Evolutionary conservation across 352 stramenopile species (phyloP).

Genomic region (Pythium monospermum): DNA sequence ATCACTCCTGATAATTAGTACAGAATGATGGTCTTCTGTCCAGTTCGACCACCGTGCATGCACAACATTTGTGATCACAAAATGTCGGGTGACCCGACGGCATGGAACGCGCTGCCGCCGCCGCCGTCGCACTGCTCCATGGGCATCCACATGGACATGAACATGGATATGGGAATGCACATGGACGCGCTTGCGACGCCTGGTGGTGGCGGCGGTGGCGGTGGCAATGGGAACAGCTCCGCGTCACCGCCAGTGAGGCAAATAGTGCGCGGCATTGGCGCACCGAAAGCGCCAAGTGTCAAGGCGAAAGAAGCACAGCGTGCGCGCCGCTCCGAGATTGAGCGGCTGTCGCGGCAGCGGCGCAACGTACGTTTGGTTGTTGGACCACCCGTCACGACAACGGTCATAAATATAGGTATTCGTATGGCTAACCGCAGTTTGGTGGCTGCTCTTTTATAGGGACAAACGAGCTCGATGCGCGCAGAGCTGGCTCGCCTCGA

Average conservation of each 20-base stretch:
- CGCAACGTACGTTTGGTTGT: constrained; percentile 19
- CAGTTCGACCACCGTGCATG: not conserved
- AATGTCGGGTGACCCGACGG: too few relatives aligned
- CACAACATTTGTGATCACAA: too few relatives aligned
- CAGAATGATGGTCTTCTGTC: too few relatives aligned
- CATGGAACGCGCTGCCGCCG: not conserved
- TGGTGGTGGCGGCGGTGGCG: not conserved
- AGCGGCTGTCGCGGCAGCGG: constrained; percentile 14
- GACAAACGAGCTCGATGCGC: constrained; percentile 9
- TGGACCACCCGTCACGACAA: too few relatives aligned
- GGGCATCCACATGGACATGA: not conserved
- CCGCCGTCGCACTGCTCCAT: not conserved
- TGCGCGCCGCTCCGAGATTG: constrained; percentile 21
- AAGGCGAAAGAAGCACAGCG: constrained; percentile 15
- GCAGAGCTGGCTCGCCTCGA: constrained; percentile 13
- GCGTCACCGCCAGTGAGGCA: not conserved
- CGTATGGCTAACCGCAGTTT: not conserved
- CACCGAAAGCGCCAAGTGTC: constrained; percentile 7
- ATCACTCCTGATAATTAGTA: not conserved
- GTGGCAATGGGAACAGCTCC: not conserved
- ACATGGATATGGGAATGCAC: too few relatives aligned
- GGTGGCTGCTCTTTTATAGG: constrained; percentile 2
- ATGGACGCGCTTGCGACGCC: not conserved
- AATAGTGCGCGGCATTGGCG: constrained; percentile 19
- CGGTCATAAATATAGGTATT: not conserved